Conservation (phyloP, 2,329 filamentous ascomycete species). For the Exserohilum rostratum region DNA sequence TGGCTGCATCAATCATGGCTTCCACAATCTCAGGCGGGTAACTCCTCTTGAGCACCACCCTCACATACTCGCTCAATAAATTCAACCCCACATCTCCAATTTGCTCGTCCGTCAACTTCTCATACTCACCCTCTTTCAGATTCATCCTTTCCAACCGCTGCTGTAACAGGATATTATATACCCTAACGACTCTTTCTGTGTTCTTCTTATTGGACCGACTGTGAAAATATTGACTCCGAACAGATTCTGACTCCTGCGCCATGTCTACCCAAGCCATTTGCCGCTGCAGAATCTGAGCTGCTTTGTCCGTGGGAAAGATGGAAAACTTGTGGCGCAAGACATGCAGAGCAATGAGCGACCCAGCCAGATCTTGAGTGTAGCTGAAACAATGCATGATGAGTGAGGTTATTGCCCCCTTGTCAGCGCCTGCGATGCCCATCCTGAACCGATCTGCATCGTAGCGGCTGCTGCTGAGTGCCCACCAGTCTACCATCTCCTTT, state of each 20-base stretch:
- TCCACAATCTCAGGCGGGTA: conserved; percentile 35
- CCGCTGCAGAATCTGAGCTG: conserved; percentile 27
- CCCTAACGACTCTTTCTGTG: conserved; percentile 15
- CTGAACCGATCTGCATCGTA: conserved; percentile 36
- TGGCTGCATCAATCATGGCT: conserved; percentile 37
- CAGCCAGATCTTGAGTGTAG: conserved; percentile 39
- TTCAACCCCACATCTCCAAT: conserved; percentile 34
- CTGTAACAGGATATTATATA: conserved; percentile 30
- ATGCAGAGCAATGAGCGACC: conserved; percentile 45
- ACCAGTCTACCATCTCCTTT: conserved; percentile 40
- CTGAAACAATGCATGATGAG: conserved; percentile 47
- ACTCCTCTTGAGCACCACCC: conserved; percentile 33
- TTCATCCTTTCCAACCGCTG: conserved; percentile 27
- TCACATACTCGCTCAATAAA: conserved; percentile 40
- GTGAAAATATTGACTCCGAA: conserved; percentile 20
- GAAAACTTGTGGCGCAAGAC: conserved; percentile 32
- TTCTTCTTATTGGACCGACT: conserved; percentile 20
- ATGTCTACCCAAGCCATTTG: conserved; percentile 42
- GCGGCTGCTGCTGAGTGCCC: conserved; percentile 28
- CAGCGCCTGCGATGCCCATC: conserved; percentile 30
- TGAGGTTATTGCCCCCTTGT: conserved; percentile 29
- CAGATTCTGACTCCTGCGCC: conserved; percentile 12
- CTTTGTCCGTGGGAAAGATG: conserved; percentile 34
- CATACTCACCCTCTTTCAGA: conserved; percentile 17
- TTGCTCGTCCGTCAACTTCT: conserved; percentile 26